Base-by-base conservation (phyloP, 495 filamentous ascomycete genomes). In the Aspergillus hancockii region DNA sequence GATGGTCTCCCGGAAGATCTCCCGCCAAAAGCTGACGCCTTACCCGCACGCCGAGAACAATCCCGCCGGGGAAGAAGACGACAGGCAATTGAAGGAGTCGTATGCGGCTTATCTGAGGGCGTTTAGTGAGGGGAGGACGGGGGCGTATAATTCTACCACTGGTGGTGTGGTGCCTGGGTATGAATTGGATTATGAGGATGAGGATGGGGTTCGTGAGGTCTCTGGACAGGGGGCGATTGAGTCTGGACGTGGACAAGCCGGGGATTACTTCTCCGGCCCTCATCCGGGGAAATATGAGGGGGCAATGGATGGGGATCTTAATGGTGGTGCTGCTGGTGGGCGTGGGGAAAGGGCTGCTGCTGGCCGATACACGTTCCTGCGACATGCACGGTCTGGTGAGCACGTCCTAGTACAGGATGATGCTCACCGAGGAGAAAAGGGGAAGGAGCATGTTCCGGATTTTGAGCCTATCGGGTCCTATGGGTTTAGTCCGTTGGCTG, bases 1-100 rank as follows among this genome's bases (percentile, higher is more conserved):
- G 58, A 63, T 53, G 50, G 66, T 66, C 0, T 68, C 68, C 4
- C 60, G 66, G 30, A 58, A 54, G n/a, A 58, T 71, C n/a, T 66
- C 63, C 1, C 56, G 62, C 6, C 32, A 60, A 14, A 32, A 19
- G 59, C 56, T 62, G 3, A 12, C 8, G 7, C 36, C 30, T 5
- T 1, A 16, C 9, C 22, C 16, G 1, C 13, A 14, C 10, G 38
- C 8, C 4, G 16, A n/a, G n/a, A 18, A 52, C 16, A 40, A 51
- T 7, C 31, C 13, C 31, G 12, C 4, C 18, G 8, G 28, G 18
- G 23, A 25, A 8, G 46, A 47, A 3, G 38, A 41, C 16, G 10
- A 19, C 40, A n/a, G n/a, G n/a, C 40, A 34, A n/a, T 16, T 28
- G 6, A 7, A 23, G 6, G 56, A 58, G 8, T 40, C 47, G 1